These are phyloP conservation scores for Penicillium sp. DNA, from an alignment of 2,329 filamentous ascomycete genomes.

Conservation along the genomic window DNA sequence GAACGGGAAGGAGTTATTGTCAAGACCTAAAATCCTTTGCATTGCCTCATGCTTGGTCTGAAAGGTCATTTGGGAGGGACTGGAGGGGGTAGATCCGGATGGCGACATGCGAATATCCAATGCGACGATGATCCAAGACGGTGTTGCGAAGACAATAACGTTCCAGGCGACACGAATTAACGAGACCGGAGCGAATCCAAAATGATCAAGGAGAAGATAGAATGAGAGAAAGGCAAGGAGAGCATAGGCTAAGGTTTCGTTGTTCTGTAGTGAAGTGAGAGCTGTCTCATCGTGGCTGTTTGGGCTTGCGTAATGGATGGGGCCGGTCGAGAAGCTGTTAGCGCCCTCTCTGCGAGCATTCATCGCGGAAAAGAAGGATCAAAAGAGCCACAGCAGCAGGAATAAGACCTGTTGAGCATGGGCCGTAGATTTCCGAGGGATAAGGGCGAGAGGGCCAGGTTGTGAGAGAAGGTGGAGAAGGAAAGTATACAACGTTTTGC, in stretches of 20 bases:
- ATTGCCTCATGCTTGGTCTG: conserved; percentile 64
- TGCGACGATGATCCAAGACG: conserved; percentile 41
- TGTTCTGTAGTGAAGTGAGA: conserved; percentile 27
- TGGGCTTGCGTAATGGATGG: conserved; percentile 25
- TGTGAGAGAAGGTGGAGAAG: conserved; percentile 7
- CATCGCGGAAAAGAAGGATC: conserved; percentile 32
- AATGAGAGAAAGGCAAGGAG: conserved; percentile 29
- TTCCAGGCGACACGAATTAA: conserved; percentile 39
- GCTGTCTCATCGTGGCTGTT: conserved; percentile 36
- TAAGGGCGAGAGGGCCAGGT: background rate
- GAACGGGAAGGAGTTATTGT: conserved; percentile 60
- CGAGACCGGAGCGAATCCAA: conserved; percentile 30
- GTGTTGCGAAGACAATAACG: conserved; percentile 39
- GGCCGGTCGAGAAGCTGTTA: conserved; percentile 30
- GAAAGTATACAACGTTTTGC: conserved; percentile 10
- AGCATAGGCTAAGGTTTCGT: conserved; percentile 30
- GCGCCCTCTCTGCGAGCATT: conserved; percentile 34
- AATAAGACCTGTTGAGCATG: conserved; percentile 17
- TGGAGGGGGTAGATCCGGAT: conserved; percentile 40
- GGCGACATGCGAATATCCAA: conserved; percentile 53
- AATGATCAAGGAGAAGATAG: conserved; percentile 32
- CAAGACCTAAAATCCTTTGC: conserved; percentile 62
- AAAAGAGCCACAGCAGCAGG: conserved; percentile 22
- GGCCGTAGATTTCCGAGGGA: background rate
- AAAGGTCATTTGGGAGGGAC: conserved; percentile 37